phyloP scores from a whole-genome alignment of 2,329 filamentous ascomycete species.

The Venturia oleaginea region DNA sequence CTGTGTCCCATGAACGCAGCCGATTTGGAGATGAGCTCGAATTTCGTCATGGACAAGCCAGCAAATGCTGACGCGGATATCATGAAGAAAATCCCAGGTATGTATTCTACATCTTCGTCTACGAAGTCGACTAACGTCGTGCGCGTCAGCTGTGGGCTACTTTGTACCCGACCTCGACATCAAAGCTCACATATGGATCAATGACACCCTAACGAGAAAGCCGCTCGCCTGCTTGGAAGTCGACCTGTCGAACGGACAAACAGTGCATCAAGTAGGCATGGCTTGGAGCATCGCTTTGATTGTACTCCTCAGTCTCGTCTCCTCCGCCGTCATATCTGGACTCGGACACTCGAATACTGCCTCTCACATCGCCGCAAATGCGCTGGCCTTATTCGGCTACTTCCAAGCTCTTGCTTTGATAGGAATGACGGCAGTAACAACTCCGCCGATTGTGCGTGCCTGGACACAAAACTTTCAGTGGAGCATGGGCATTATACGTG shows the following conservation, averaged over 20 bases:
- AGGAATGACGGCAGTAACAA: constrained; percentile 68
- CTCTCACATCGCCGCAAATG: constrained; percentile 87
- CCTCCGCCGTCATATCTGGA: constrained; percentile 81
- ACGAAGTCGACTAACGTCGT: not conserved
- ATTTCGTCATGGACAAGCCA: constrained; percentile 36
- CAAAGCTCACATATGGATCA: constrained; percentile 72
- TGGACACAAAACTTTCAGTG: constrained; percentile 99
- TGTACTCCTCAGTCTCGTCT: constrained; percentile 70
- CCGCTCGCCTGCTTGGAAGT: constrained; percentile 82
- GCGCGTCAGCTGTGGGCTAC: constrained; percentile 54
- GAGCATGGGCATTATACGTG: constrained; percentile 90
- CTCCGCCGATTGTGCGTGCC: constrained; percentile 79
- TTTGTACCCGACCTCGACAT: constrained; percentile 86
- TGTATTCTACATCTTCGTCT: constrained; percentile 17
- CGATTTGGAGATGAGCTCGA: constrained; percentile 68
- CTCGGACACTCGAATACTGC: constrained; percentile 90
- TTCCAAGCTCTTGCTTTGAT: constrained; percentile 72
- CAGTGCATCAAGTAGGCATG: constrained; percentile 78
- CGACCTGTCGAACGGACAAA: constrained; percentile 80
- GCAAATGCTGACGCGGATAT: constrained; percentile 32
- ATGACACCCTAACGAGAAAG: constrained; percentile 52
- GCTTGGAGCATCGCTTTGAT: constrained; percentile 86
- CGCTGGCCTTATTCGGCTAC: constrained; percentile 83
- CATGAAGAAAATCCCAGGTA: constrained; percentile 58
- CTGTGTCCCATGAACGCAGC: constrained; percentile 88